phyloP scores from a whole-genome alignment of 2,329 filamentous ascomycete genomes.

The Penicillium freii region DNA sequence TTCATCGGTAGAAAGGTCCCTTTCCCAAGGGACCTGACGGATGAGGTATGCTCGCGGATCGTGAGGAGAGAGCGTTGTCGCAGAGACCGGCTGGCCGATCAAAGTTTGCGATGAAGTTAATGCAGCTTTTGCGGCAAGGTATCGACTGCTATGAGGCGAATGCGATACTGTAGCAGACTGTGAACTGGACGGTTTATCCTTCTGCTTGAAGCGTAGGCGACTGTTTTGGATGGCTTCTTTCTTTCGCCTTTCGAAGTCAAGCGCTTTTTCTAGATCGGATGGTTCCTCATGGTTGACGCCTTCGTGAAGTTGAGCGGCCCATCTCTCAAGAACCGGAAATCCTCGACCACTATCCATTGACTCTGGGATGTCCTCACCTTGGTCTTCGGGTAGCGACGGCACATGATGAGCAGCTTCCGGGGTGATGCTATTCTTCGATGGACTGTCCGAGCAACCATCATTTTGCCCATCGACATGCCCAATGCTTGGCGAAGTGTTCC shows the following conservation, averaged over 20 bases:
- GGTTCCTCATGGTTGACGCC: not conserved
- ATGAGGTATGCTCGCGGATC: constrained; percentile 23
- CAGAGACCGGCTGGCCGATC: constrained; percentile 3
- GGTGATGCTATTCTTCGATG: not conserved
- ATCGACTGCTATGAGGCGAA: constrained; percentile 17
- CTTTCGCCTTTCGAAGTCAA: constrained; percentile 25
- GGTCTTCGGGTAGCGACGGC: not conserved
- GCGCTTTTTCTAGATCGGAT: constrained; percentile 18
- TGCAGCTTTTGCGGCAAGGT: constrained; percentile 21
- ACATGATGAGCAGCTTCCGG: not conserved
- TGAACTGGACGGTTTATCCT: not conserved
- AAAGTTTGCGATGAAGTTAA: constrained; percentile 7
- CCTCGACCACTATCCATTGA: constrained; percentile 23
- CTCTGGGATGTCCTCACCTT: not conserved
- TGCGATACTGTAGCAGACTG: not conserved
- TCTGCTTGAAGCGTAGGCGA: not conserved
- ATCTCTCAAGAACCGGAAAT: constrained; percentile 24
- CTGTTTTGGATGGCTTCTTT: constrained; percentile 19
- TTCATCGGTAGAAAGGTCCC: not conserved
- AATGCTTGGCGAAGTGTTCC: no score
- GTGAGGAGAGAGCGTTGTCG: not conserved
- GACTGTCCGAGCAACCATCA: not conserved
- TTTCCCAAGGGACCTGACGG: not conserved
- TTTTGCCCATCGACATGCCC: not conserved
- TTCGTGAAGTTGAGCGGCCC: constrained; percentile 22